Conservation (phyloP, 257 asterid genomes). For the Solanum peruvianum region DNA sequence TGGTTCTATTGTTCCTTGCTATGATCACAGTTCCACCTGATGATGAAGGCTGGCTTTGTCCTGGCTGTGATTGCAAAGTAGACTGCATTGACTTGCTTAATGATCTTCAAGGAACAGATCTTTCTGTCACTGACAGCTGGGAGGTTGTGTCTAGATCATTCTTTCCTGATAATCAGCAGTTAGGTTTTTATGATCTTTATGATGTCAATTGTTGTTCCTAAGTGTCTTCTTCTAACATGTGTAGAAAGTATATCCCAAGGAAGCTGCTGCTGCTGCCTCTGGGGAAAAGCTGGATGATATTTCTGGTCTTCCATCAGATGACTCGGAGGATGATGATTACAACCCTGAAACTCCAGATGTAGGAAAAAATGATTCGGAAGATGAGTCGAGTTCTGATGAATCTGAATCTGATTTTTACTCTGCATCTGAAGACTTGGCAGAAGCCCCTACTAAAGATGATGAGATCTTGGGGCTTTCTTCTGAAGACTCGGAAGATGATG, state of each 20-base stretch:
- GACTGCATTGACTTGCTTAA: constrained; percentile 74
- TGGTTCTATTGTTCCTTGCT: constrained; percentile 5
- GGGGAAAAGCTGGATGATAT: constrained; percentile 57
- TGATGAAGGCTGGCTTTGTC: constrained; percentile 98
- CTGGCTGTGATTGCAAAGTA: constrained; percentile 96
- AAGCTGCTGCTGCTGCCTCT: constrained; percentile 72
- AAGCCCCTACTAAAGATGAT: constrained; percentile 22
- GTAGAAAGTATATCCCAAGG: constrained; percentile 94
- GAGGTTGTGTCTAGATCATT: constrained; percentile 51
- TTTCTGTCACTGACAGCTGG: constrained; percentile 66
- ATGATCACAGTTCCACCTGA: constrained; percentile 77
- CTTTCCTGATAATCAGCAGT: background rate
- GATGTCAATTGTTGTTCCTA: constrained; percentile 6
- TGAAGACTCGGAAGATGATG: constrained; percentile 95
- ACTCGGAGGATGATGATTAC: constrained; percentile 87
- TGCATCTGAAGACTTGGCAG: constrained; percentile 33
- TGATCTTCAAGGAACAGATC: constrained; percentile 53
- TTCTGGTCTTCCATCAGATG: constrained; percentile 62
- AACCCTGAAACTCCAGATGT: constrained; percentile 63
- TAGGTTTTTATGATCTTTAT: background rate
- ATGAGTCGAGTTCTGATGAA: constrained; percentile 45
- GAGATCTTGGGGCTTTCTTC: constrained; percentile 47
- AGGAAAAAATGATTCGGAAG: constrained; percentile 32
- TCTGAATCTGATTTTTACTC: constrained; percentile 54
- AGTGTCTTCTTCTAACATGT: constrained; percentile 12